A percentile compares a stretch with the other conserved stretches of the same genome.
phyloP scores from a whole-genome alignment of 1,284 basidiomycete species.

The Rhizopogon parksii region DNA sequence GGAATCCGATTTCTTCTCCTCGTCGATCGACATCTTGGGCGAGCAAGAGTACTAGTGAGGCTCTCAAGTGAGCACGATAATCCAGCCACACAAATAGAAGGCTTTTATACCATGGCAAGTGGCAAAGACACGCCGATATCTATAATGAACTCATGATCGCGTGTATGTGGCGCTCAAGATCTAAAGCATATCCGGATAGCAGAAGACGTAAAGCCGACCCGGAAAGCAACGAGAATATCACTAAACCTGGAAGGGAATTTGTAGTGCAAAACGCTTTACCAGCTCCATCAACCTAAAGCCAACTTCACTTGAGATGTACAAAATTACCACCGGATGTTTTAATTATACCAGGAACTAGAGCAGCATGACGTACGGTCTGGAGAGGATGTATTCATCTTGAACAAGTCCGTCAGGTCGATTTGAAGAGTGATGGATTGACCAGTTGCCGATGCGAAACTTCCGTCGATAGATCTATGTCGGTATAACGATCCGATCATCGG shows the following conservation, averaged over 20 bases:
- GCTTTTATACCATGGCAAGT: constrained; percentile 7
- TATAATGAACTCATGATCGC: constrained; percentile 4
- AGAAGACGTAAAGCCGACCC: background rate
- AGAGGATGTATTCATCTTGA: background rate
- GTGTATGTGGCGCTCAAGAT: background rate
- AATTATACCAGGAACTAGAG: background rate
- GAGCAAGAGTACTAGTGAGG: background rate
- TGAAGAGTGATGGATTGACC: background rate
- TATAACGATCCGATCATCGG: background rate
- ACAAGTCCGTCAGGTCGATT: background rate
- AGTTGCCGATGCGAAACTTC: background rate
- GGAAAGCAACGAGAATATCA: background rate
- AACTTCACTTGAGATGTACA: background rate
- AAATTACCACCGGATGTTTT: background rate
- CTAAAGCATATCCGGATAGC: background rate
- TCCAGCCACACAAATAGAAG: background rate
- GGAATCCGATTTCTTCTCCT: constrained; percentile 7
- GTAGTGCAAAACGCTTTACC: background rate
- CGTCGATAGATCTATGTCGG: background rate
- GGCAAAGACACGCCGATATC: background rate
- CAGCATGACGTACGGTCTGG: background rate
- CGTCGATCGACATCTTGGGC: constrained; percentile 9
- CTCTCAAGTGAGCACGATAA: background rate
- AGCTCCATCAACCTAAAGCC: background rate
- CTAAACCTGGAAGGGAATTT: background rate